These are phyloP conservation scores for Saccharomycopsis schoenii DNA, from an alignment of 805 yeast species.

Conservation along the genomic window DNA sequence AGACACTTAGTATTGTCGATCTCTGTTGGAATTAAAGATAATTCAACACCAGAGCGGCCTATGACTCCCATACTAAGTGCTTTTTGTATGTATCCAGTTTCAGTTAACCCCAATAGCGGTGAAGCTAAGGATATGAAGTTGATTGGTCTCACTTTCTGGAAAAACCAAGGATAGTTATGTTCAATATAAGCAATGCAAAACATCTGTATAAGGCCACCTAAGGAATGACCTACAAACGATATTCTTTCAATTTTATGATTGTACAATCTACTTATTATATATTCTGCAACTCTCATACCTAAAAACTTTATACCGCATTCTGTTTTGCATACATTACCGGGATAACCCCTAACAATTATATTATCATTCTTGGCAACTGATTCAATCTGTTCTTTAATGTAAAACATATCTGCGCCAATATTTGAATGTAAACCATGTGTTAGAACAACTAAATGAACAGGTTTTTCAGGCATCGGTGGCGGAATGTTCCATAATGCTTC, in stretches of 20 bases:
- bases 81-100: constrained; percentile 52
- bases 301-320: constrained; percentile 69
- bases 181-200: constrained; percentile 68
- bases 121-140: constrained; percentile 68
- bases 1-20: constrained; percentile 37
- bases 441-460: constrained; percentile 56
- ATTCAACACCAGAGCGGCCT: constrained; percentile 74
- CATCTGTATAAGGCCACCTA: constrained; percentile 72
- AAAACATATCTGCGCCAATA: constrained; percentile 64
- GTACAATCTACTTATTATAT: constrained; percentile 40
- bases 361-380: constrained; percentile 36
- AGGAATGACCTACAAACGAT: constrained; percentile 70
- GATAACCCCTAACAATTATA: constrained; percentile 56
- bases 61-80: constrained; percentile 65
- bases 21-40: constrained; percentile 44
- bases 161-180: constrained; percentile 60
- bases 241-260: constrained; percentile 38
- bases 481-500: constrained; percentile 67
- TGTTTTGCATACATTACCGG: constrained; percentile 66
- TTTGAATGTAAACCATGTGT: constrained; percentile 79
- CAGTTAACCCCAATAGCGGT: constrained; percentile 66
- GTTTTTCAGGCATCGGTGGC: constrained; percentile 28
- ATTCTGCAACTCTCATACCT: constrained; percentile 65
- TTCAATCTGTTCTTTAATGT: constrained; percentile 49
- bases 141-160: constrained; percentile 46